Percentiles rank a stretch among this genome's conserved stretches.
Conservation (phyloP, 306 rosid genomes). For the Morella rubra region DNA sequence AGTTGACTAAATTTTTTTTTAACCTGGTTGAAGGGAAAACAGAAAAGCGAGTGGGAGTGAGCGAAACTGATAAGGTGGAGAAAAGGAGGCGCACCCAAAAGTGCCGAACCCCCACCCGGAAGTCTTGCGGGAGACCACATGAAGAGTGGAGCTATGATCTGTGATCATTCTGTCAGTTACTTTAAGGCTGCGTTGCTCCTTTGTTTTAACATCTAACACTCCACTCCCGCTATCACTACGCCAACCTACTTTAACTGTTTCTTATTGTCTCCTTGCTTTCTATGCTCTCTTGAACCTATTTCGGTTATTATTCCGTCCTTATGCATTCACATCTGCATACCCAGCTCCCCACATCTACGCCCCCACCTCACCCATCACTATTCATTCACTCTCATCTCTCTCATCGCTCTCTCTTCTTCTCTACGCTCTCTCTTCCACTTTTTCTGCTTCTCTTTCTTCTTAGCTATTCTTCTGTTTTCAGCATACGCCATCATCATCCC, state of each 20-base stretch:
- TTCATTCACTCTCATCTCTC: too few species aligned
- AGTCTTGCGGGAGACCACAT: not conserved
- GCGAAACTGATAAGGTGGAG: not conserved
- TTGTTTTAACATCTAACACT: not conserved
- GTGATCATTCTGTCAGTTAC: not conserved
- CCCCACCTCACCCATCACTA: too few species aligned
- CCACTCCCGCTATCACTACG: slow-evolving; percentile 2
- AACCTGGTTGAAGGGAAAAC: not conserved
- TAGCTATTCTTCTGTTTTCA: too few species aligned
- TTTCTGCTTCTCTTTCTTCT: slow-evolving; percentile 25
- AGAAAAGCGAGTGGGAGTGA: not conserved
- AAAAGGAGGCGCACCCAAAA: not conserved
- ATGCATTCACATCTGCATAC: not conserved
- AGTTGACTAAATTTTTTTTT: too few species aligned
- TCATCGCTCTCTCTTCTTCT: slow-evolving; percentile 11
- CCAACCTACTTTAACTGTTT: not conserved
- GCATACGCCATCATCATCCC: slow-evolving; percentile 34
- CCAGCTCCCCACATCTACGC: too few species aligned
- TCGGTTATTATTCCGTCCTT: slow-evolving; percentile 11
- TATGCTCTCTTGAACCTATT: not conserved
- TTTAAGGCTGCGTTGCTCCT: not conserved
- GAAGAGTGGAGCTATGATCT: not conserved
- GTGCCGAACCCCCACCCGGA: not conserved
- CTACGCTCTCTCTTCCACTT: slow-evolving; percentile 11
- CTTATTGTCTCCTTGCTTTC: not conserved